Percentiles rank a stretch among this genome's conserved stretches.
phyloP scores from a whole-genome alignment of 148 eudicot genomes.

The Amaranthus cruentus region DNA sequence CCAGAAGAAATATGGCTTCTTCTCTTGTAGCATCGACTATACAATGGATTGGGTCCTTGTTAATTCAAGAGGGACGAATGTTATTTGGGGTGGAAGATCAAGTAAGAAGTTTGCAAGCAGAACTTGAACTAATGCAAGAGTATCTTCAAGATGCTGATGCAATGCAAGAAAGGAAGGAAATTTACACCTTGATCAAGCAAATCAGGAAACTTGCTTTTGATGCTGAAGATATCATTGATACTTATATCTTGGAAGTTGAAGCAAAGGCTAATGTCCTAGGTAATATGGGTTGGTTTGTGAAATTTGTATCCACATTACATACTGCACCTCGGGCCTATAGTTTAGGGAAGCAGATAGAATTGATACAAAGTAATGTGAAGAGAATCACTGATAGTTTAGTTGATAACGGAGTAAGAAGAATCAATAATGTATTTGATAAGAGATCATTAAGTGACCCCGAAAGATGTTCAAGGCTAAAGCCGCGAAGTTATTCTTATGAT shows the following conservation, averaged over 20 bases:
- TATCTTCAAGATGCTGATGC: slow-evolving; percentile 8
- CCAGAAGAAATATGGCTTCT: background rate
- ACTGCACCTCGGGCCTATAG: background rate
- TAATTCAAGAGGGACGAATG: background rate
- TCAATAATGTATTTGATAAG: background rate
- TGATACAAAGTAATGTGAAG: background rate
- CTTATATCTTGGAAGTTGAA: background rate
- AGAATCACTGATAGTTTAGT: background rate
- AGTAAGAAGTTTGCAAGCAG: background rate
- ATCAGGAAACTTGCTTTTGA: slow-evolving; percentile 1
- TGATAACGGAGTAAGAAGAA: slow-evolving; percentile 14
- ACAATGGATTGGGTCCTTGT: slow-evolving; percentile 5
- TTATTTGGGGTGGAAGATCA: slow-evolving; percentile 4
- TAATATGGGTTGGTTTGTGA: background rate
- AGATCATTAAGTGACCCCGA: background rate
- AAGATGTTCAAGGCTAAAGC: background rate
- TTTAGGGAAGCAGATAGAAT: background rate
- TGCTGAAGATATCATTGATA: slow-evolving; percentile 1
- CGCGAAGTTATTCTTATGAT: slow-evolving; percentile 14
- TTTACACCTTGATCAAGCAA: background rate
- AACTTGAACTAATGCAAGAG: slow-evolving; percentile 1
- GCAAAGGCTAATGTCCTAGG: background rate
- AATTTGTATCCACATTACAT: background rate
- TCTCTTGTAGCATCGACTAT: background rate
- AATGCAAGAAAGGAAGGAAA: background rate